Evolutionary conservation across 192 early-diverging fungal genomes (phyloP).

Genomic region (Lobosporangium transversale): DNA sequence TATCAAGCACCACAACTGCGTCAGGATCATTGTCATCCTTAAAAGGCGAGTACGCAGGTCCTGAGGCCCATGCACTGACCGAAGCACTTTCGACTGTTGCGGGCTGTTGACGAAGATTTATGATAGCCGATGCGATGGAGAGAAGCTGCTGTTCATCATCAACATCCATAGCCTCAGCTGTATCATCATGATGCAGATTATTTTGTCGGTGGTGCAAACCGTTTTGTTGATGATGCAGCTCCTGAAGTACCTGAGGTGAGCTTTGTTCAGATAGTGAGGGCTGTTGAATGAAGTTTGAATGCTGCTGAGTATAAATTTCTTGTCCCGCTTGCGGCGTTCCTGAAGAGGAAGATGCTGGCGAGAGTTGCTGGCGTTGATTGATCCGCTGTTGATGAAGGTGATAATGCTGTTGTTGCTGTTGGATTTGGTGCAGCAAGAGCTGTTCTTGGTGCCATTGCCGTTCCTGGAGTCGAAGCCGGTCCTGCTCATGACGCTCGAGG

Average conservation of each 20-base stretch:
- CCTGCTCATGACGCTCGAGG: slow-evolving; percentile 31
- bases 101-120: slow-evolving; percentile 22
- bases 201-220: slow-evolving; percentile 1
- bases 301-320: background rate
- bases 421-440: slow-evolving; percentile 8
- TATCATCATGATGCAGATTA: slow-evolving; percentile 3
- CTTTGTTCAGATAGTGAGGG: background rate
- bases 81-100: background rate
- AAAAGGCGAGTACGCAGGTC: background rate
- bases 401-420: slow-evolving; percentile 32
- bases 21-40: slow-evolving; percentile 17
- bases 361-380: background rate
- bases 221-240: background rate
- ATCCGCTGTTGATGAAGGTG: slow-evolving; percentile 13
- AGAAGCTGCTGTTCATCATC: slow-evolving; percentile 26
- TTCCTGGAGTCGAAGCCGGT: slow-evolving; percentile 39
- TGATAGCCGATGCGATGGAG: slow-evolving; percentile 36
- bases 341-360: background rate
- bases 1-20: slow-evolving; percentile 60
- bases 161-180: slow-evolving; percentile 44
- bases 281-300: background rate
- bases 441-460: slow-evolving; percentile 46
- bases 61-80: slow-evolving; percentile 21
- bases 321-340: background rate
- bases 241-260: background rate